These are phyloP conservation scores for Skeletonema grethae DNA, from an alignment of 108 stramenopile species.

Conservation along the genomic window DNA sequence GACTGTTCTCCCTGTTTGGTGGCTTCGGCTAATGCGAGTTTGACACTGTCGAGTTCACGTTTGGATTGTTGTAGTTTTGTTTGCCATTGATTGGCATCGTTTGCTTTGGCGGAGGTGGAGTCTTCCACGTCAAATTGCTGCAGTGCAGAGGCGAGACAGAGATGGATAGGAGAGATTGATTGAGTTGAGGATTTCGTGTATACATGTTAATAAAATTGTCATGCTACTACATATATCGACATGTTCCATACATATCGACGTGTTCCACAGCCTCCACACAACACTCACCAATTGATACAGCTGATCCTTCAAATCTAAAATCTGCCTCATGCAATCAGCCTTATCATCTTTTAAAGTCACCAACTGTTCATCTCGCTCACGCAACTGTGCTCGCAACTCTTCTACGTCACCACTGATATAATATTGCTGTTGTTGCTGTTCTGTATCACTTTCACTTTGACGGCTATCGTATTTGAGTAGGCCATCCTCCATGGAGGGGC, in stretches of 20 bases:
- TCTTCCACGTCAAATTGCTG: constrained; percentile 70
- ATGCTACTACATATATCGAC: background rate
- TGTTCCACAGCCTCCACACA: background rate
- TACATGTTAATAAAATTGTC: no score
- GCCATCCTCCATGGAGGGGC: background rate
- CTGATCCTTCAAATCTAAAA: constrained; percentile 74
- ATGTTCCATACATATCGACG: background rate
- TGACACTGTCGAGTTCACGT: constrained; percentile 33
- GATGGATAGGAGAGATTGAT: no score
- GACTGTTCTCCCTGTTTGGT: background rate
- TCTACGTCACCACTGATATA: constrained; percentile 38
- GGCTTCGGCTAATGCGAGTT: background rate
- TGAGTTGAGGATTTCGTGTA: no score
- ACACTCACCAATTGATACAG: constrained; percentile 59
- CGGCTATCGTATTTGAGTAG: background rate
- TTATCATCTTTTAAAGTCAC: constrained; percentile 64
- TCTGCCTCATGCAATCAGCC: constrained; percentile 58
- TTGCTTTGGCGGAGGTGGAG: constrained; percentile 49
- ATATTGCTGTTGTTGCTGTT: constrained; percentile 17
- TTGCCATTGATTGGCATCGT: constrained; percentile 43
- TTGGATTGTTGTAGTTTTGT: constrained; percentile 47
- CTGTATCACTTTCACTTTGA: constrained; percentile 15
- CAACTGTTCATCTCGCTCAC: constrained; percentile 61
- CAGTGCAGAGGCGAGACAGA: background rate
- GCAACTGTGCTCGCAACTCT: constrained; percentile 24